Evolutionary conservation across 2,329 filamentous ascomycete genomes (phyloP).

Genomic region (Chrysoporthe puriensis): DNA sequence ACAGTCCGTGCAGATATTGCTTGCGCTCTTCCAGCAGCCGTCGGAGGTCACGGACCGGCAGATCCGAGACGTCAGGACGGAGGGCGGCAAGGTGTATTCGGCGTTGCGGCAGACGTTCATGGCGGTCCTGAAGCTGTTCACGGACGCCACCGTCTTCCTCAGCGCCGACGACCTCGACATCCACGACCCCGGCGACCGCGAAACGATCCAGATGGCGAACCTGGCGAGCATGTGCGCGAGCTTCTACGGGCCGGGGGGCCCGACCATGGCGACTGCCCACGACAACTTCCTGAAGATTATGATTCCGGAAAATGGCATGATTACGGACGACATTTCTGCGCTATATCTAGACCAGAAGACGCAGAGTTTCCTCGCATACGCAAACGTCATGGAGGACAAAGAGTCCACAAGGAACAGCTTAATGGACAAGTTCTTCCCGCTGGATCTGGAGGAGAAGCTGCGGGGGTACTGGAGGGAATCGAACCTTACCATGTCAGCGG

Average conservation of each 20-base stretch:
- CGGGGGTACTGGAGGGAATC: slow-evolving; percentile 49
- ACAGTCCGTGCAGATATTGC: slow-evolving; percentile 43
- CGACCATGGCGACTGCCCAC: slow-evolving; percentile 47
- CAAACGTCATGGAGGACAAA: slow-evolving; percentile 54
- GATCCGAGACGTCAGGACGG: slow-evolving; percentile 37
- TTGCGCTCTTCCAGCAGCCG: slow-evolving; percentile 41
- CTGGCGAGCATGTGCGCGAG: slow-evolving; percentile 46
- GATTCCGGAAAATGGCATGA: slow-evolving; percentile 42
- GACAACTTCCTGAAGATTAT: slow-evolving; percentile 52
- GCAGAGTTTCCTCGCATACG: slow-evolving; percentile 55
- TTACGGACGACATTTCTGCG: slow-evolving; percentile 46
- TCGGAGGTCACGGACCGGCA: slow-evolving; percentile 36
- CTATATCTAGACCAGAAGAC: slow-evolving; percentile 53
- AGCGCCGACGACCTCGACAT: slow-evolving; percentile 44
- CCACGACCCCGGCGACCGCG: slow-evolving; percentile 42
- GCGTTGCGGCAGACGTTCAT: slow-evolving; percentile 39
- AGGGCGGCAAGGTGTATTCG: slow-evolving; percentile 42
- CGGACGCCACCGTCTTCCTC: slow-evolving; percentile 37
- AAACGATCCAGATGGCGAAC: slow-evolving; percentile 52
- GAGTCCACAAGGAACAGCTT: slow-evolving; percentile 52
- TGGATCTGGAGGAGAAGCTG: slow-evolving; percentile 56
- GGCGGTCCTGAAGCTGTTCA: slow-evolving; percentile 40
- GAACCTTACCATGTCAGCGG: slow-evolving; percentile 50
- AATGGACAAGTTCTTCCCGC: slow-evolving; percentile 59
- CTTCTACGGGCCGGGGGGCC: slow-evolving; percentile 35